phyloP scores from a whole-genome alignment of 768 basidiomycete species.

The Trametes maxima region DNA sequence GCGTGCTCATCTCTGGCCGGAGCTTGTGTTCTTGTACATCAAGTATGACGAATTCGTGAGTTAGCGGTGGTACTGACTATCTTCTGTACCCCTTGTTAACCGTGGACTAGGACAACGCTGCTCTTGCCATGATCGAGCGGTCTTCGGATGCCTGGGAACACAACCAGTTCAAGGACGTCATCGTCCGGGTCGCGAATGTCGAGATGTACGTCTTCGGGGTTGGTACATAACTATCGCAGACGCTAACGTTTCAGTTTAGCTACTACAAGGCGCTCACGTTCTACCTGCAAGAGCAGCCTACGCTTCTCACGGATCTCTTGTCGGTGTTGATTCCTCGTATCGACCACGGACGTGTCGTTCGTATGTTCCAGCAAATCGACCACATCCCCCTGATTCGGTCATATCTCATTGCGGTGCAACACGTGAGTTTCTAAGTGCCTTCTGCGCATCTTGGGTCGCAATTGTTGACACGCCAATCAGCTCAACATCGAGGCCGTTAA shows the following conservation, averaged over 20 bases:
- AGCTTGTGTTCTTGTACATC: constrained; percentile 97
- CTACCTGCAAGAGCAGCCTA: constrained; percentile 94
- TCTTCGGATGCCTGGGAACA: constrained; percentile 99
- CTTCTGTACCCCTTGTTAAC: constrained; percentile 8
- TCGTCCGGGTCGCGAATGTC: constrained; percentile 95
- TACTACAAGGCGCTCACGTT: constrained; percentile 96
- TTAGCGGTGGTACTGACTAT: constrained; percentile 18
- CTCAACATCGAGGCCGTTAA: constrained; percentile 97
- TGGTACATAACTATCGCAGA: not conserved
- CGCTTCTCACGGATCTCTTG: constrained; percentile 89
- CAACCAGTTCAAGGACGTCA: constrained; percentile 98
- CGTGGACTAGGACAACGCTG: constrained; percentile 80
- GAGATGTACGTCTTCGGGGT: constrained; percentile 69
- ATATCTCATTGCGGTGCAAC: constrained; percentile 96
- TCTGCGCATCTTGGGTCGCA: not conserved
- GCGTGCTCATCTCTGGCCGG: constrained; percentile 97
- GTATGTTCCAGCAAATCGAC: constrained; percentile 93
- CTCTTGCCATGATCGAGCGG: constrained; percentile 97
- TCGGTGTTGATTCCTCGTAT: constrained; percentile 92
- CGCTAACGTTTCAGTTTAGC: constrained; percentile 33
- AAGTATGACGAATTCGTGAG: constrained; percentile 94
- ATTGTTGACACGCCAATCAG: constrained; percentile 38
- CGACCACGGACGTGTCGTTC: constrained; percentile 93
- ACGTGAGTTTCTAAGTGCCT: constrained; percentile 50
- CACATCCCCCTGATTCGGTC: constrained; percentile 95